These are phyloP conservation scores for Dioszegia hungarica DNA, from an alignment of 768 basidiomycete species.

Conservation along the genomic window DNA sequence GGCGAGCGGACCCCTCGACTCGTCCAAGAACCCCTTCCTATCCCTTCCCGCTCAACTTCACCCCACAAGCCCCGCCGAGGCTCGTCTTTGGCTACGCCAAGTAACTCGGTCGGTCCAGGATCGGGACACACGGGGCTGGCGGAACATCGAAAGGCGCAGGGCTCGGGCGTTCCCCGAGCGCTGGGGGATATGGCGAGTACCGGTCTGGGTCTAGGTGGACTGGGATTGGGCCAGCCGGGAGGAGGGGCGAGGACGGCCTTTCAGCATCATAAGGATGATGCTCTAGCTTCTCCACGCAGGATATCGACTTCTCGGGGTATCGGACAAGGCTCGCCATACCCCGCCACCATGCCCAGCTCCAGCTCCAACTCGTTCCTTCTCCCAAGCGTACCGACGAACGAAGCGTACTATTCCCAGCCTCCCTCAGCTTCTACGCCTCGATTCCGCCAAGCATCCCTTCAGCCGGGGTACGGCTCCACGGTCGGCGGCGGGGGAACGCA, in stretches of 20 bases:
- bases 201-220: slow-evolving; percentile 2
- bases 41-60: background rate
- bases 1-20: slow-evolving; percentile 8
- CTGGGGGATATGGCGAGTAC: background rate
- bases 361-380: slow-evolving; percentile 5
- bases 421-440: slow-evolving; percentile 25
- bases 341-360: slow-evolving; percentile 4
- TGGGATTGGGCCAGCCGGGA: slow-evolving; percentile 13
- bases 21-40: background rate
- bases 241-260: slow-evolving; percentile 1
- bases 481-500: slow-evolving; percentile 5
- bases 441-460: slow-evolving; percentile 15
- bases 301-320: slow-evolving; percentile 23
- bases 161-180: background rate
- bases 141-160: slow-evolving; percentile 6
- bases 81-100: background rate
- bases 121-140: background rate
- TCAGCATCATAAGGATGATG: slow-evolving; percentile 13
- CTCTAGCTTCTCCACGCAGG: slow-evolving; percentile 29
- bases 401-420: slow-evolving; percentile 37
- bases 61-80: slow-evolving; percentile 1
- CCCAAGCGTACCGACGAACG: slow-evolving; percentile 32
- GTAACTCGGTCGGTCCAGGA: background rate
- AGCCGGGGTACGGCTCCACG: slow-evolving; percentile 9
- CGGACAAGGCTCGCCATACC: slow-evolving; percentile 3